phyloP scores from a whole-genome alignment of 176 grass and related monocot genomes.

The Elaeis guineensis region DNA sequence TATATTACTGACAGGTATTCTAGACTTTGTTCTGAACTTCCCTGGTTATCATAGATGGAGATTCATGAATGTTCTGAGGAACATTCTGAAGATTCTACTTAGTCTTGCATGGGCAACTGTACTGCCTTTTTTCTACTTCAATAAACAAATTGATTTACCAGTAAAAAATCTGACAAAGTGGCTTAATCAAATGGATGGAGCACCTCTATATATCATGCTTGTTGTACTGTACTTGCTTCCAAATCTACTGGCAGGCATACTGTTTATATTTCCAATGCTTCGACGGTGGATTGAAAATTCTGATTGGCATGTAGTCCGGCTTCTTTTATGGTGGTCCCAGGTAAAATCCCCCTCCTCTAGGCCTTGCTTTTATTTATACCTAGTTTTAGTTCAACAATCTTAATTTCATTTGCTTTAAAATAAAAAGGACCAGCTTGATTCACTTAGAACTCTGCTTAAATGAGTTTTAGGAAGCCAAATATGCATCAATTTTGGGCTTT shows the following conservation, averaged over 20 bases:
- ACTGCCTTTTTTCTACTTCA: slow-evolving; percentile 80
- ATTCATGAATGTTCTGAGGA: slow-evolving; percentile 64
- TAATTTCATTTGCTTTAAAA: no score
- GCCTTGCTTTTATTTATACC: no score
- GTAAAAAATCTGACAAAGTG: slow-evolving; percentile 36
- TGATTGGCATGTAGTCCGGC: slow-evolving; percentile 69
- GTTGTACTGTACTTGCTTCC: slow-evolving; percentile 78
- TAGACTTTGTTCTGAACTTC: slow-evolving; percentile 90
- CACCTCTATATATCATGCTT: slow-evolving; percentile 70
- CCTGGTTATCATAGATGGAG: slow-evolving; percentile 76
- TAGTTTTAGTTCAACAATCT: no score
- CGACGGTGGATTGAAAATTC: slow-evolving; percentile 89
- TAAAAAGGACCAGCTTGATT: no score
- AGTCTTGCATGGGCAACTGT: slow-evolving; percentile 69
- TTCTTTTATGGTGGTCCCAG: slow-evolving; percentile 97
- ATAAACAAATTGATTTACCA: slow-evolving; percentile 47
- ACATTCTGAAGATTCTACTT: slow-evolving; percentile 65
- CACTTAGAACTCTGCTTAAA: no score
- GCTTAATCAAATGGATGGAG: slow-evolving; percentile 56
- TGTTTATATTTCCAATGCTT: slow-evolving; percentile 87
- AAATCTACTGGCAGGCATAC: slow-evolving; percentile 49
- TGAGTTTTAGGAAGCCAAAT: no score
- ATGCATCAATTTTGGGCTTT: no score
- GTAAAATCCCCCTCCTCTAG: slow-evolving; percentile 12
- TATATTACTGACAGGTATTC: slow-evolving; percentile 54